Evolutionary conservation across 148 eudicot species (phyloP).

Genomic region (Silene latifolia): DNA sequence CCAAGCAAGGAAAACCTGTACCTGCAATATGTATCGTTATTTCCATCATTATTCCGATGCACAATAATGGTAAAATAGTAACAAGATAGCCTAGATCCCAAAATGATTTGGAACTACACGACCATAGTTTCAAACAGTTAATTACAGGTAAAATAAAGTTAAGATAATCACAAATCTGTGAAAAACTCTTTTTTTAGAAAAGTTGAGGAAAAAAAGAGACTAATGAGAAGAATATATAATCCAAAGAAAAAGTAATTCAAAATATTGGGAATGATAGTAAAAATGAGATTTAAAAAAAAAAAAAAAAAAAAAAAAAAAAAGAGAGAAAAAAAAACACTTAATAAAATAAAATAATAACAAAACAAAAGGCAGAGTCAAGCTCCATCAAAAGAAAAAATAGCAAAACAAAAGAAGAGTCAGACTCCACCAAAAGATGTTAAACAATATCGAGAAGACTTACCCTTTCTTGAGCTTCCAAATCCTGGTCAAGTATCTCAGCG

Average conservation of each 20-base stretch:
- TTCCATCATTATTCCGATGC: slow-evolving; percentile 3
- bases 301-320: too few species aligned
- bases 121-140: too few species aligned
- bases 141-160: too few species aligned
- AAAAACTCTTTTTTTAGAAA: too few species aligned
- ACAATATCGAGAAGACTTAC: slow-evolving; percentile 35
- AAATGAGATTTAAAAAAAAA: not conserved
- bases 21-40: slow-evolving; percentile 43
- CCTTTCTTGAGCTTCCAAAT: slow-evolving; percentile 56
- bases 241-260: not conserved
- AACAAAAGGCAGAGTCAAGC: too few species aligned
- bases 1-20: slow-evolving; percentile 85
- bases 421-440: too few species aligned
- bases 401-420: not conserved
- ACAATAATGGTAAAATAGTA: not conserved
- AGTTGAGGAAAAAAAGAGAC: too few species aligned
- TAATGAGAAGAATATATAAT: too few species aligned
- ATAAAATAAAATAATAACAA: not conserved
- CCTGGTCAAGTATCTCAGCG: slow-evolving; percentile 50
- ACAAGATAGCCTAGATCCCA: not conserved
- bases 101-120: not conserved
- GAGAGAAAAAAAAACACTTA: too few species aligned
- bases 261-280: not conserved
- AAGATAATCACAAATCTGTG: too few species aligned
- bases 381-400: not conserved